Base-by-base conservation (phyloP, 2,329 filamentous ascomycete genomes). In the Xylaria sp. region DNA sequence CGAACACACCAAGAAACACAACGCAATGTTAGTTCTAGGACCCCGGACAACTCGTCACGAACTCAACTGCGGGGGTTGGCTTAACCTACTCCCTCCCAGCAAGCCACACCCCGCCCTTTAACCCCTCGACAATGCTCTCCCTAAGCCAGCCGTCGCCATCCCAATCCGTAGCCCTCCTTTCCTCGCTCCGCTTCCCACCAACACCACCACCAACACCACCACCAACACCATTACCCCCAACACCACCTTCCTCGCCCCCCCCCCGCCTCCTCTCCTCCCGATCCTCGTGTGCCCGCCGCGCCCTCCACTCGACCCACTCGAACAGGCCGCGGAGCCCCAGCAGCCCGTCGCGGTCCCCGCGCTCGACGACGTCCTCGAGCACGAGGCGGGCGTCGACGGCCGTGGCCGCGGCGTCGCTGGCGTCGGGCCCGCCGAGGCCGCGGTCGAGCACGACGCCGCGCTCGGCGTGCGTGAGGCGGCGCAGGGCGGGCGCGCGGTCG, bases 311-410 rank as follows among this genome's bases (percentile, higher is more conserved):
- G 1, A 73, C 76, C 83, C 83, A 86, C 65, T 81, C 81, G 59
- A 86, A 85, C 18, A 85, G 64, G 44, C 83, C 59, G 43, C 73
- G 75, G 4, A 82, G 65, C 0, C 80, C 81, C 13, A 83, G 69
- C 19, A 85, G 69, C 20, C 69, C 67, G 29, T 70, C 66, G 17
- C 64, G 56, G 9, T 48, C 61, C 1, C 64, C 67, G 24, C 56
- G 59, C 3, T 55, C 54, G 44, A 77, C 52, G 29, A 78, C 77
- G 19, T 76, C 74, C 61, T 82, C 83, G 44, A 96, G 77, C 53
- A 87, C 82, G 21, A 96, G 74, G 38, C 88, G 78, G 26, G 86
- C 84, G 67, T 96, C 92, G 1, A 95, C 84, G 0, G 76, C 76
- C 16, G 66, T 74, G 1, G 71, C 66, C 1, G 65, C 67, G 43